phyloP scores from a whole-genome alignment of 768 basidiomycete genomes.

The Erythrobasidium yunnanense region DNA sequence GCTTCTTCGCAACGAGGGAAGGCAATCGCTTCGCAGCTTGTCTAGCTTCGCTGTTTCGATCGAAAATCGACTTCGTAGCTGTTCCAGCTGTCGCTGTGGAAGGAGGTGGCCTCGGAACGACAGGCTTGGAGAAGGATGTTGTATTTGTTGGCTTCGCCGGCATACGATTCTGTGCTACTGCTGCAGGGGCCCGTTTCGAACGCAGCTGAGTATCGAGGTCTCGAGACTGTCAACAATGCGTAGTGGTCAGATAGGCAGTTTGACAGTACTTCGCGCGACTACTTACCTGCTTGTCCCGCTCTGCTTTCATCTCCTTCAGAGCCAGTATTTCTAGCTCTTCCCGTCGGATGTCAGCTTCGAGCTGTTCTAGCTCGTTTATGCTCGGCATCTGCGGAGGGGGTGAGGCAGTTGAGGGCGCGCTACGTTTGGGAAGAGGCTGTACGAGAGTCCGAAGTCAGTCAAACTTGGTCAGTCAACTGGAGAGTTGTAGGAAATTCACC shows the following conservation, averaged over 20 bases:
- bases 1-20: slow-evolving; percentile 2
- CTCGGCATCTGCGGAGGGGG: background rate
- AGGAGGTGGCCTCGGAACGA: background rate
- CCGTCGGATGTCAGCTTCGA: slow-evolving; percentile 33
- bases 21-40: slow-evolving; percentile 3
- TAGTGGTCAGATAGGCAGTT: too few relatives aligned
- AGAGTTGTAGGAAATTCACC: slow-evolving; percentile 21
- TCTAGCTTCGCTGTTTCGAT: too few relatives aligned
- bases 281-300: slow-evolving; percentile 28
- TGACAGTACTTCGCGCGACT: too few relatives aligned
- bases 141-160: background rate
- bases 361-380: slow-evolving; percentile 26
- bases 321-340: slow-evolving; percentile 35
- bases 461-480: too few relatives aligned
- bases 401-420: background rate
- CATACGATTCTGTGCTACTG: background rate
- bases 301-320: slow-evolving; percentile 28
- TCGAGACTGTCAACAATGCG: background rate
- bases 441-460: too few relatives aligned
- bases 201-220: background rate
- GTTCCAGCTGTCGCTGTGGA: background rate
- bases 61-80: too few relatives aligned
- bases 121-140: background rate
- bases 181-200: background rate
- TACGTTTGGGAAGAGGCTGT: background rate